phyloP scores from a whole-genome alignment of 164 flowering plant species.

The Umbellularia californica region DNA sequence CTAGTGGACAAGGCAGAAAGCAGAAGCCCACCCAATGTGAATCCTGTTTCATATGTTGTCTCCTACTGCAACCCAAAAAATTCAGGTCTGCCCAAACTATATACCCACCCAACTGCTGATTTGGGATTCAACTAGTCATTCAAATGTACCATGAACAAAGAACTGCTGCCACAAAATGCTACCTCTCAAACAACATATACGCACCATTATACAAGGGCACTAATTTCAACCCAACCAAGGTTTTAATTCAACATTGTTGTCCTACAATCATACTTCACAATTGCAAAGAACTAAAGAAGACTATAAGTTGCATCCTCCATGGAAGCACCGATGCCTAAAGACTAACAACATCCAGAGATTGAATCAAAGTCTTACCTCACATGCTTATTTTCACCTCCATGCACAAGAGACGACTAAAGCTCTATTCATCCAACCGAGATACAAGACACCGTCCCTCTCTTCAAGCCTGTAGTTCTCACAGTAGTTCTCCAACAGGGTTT shows the following conservation, averaged over 20 bases:
- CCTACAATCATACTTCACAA: background rate
- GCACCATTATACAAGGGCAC: background rate
- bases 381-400: constrained; percentile 38
- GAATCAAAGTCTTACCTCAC: background rate
- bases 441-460: constrained; percentile 60
- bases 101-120: too few species aligned
- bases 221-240: background rate
- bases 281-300: too few species aligned
- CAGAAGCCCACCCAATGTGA: too few species aligned
- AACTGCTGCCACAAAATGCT: background rate
- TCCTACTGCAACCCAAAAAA: too few species aligned
- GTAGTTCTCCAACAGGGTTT: constrained; percentile 44
- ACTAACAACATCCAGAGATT: background rate
- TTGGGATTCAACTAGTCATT: too few species aligned
- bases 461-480: constrained; percentile 47
- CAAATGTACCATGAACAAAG: background rate
- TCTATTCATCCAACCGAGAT: constrained; percentile 70
- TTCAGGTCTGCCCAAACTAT: too few species aligned
- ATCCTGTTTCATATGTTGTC: too few species aligned
- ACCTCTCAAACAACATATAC: background rate
- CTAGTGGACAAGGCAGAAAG: too few species aligned
- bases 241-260: background rate
- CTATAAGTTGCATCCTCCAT: background rate
- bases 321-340: background rate
- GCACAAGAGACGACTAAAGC: constrained; percentile 53